These are phyloP conservation scores for Adansonia rubrostipa DNA, from an alignment of 441 rosid species.

Conservation along the genomic window DNA sequence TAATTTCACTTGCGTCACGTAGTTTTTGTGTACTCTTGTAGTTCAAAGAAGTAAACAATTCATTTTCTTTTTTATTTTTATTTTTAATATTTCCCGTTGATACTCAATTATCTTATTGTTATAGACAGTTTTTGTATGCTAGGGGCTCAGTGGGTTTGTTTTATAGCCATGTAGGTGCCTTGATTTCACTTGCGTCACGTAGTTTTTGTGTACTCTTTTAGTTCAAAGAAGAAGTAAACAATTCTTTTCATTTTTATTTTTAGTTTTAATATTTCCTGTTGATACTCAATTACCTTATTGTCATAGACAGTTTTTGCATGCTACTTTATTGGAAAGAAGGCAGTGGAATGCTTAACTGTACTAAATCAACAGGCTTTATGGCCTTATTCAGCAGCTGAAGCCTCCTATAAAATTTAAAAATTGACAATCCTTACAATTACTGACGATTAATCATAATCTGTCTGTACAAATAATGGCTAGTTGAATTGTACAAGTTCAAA, in stretches of 20 bases:
- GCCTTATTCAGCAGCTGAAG: neutral
- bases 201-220: neutral
- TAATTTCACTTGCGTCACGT: neutral
- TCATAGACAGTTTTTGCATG: neutral
- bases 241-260: neutral
- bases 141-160: neutral
- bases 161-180: neutral
- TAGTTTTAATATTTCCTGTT: neutral
- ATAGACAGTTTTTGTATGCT: neutral
- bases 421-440: neutral
- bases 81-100: neutral
- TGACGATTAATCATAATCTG: neutral
- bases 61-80: neutral
- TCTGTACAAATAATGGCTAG: neutral
- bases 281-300: neutral
- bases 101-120: neutral
- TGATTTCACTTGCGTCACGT: neutral
- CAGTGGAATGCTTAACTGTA: neutral
- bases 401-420: conserved; percentile 6
- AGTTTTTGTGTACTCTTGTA: neutral
- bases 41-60: neutral
- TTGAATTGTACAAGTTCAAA: neutral
- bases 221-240: conserved; percentile 6
- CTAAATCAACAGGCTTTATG: neutral
- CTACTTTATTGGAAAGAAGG: neutral